A percentile compares a stretch with the other conserved stretches of the same genome.
phyloP scores from a whole-genome alignment of 2,329 filamentous ascomycete species.

The Neofusicoccum umdonicola region DNA sequence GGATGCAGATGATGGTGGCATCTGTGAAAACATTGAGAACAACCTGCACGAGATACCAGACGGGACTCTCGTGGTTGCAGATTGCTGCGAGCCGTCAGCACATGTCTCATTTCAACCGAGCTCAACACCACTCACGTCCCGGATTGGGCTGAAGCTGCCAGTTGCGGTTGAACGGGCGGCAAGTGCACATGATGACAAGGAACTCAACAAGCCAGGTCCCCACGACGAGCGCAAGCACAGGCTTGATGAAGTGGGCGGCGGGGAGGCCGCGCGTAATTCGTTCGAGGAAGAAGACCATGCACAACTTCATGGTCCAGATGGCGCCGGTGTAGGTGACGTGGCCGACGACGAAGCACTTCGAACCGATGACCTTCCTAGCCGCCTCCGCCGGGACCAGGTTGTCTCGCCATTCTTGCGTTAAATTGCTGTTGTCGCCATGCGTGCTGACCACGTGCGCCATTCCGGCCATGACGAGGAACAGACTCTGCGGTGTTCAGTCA shows the following conservation, averaged over 20 bases:
- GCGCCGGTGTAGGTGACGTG: not conserved
- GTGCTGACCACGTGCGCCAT: not conserved
- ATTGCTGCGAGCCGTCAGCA: not conserved
- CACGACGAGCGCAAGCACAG: not conserved
- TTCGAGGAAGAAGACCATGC: not conserved
- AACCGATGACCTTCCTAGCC: not conserved
- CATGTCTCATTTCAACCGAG: no score
- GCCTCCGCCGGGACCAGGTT: not conserved
- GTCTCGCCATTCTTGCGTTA: not conserved
- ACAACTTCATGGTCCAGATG: conserved; percentile 1
- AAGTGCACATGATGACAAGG: not conserved
- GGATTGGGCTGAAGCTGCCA: not conserved
- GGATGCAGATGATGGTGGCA: not conserved
- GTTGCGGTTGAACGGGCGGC: not conserved
- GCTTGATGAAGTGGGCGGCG: not conserved
- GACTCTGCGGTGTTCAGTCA: not conserved
- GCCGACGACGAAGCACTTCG: not conserved
- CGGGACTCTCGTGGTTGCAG: not conserved
- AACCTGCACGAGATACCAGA: not conserved
- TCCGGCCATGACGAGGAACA: not conserved
- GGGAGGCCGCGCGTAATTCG: not conserved
- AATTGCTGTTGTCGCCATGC: not conserved
- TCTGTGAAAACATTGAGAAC: not conserved
- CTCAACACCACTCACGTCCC: not conserved
- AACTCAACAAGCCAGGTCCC: not conserved